Evolutionary conservation across 495 filamentous ascomycete species (phyloP), one percentile per base, ranked within the genome.

Genomic region (Penicillium malachiteum): DNA sequence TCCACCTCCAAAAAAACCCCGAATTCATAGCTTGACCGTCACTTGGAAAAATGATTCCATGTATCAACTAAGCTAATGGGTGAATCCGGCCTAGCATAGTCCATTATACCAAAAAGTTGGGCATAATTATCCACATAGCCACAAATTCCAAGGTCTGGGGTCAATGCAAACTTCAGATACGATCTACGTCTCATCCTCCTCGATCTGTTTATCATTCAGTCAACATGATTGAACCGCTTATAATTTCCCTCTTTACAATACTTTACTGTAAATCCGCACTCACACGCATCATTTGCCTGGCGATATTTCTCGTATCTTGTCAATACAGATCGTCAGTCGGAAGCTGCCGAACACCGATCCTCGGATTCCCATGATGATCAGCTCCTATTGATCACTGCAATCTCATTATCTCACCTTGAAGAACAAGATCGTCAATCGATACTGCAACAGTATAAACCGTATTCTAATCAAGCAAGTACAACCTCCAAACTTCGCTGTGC

Each of bases 281-380:
- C 35, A 40, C 18, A 32, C 48, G 34, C 48, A 38, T 40, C 26
- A 1, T 32, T 31, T 34, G 12, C 34, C n/a, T 3, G 13, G 6
- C 43, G 11, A 5, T 1, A 18, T 9, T 33, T 55, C 38, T 50
- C 7, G 37, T 43, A 16, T 35, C 46, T 43, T 38, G 46, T 44
- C 39, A 50, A 44, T 26, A 40, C 38, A 31, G 7, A 26, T 26
- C 35, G 35, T 57, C 26, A 46, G 5, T 56, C 60, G 60, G 60
- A 59, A 56, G 30, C 56, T 56, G 56, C 60, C 60, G 60, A 63
- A 56, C 60, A 56, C 60, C 60, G 60, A 52, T 30, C n/a, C 45
- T n/a, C 56, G 38, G 48, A 44, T 17, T 5, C 12, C 48, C 33
- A 18, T 26, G 45, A 57, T 48, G 17, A 11, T 34, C 41, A 18